Base-by-base conservation (phyloP, 768 basidiomycete genomes). In the Xerocomellus chrysenteron region DNA sequence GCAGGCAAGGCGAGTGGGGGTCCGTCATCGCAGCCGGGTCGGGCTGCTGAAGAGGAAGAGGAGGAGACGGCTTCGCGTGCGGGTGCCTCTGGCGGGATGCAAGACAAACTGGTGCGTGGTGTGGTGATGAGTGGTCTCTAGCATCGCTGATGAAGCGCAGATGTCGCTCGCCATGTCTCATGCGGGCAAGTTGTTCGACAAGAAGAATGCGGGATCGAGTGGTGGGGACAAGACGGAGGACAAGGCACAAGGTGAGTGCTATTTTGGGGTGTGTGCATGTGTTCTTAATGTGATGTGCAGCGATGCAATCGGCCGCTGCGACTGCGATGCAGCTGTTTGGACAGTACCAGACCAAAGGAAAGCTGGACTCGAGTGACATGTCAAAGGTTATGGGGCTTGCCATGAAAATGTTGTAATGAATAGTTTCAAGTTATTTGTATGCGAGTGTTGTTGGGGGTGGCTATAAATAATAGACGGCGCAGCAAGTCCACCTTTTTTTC, bases 161-260 rank as follows among this genome's bases (percentile, higher is more conserved):
- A 61, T 71, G 58, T 54, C 59, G 0, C 58, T 71, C 17, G 70
- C 70, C n/a, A 71, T 71, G 70, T 58, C 71, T 4, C 68, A 73
- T 0, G 70, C 70, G 2, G 68, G 70, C 1, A 71, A 69, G 36
- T 9, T 71, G 33, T 71, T 71, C 24, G 70, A 71, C 30, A 71
- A 71, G 65, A 73, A 71, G 61, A 69, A 65, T 16, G 58, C 50
- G 21, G 65, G 66, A 8, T 54, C 51, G 36, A 36, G 54, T n/a
- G 52, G 57, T 17, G 61, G 50, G 4, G 50, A 44, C 24, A 48
- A 62, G 24, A 14, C 56, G 1, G 40, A 62, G 35, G 68, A 58
- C 53, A 72, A 73, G 60, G 52, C 65, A 6, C 62, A 73, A 64
- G 70, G 70, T 68, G 42, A 11, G 50, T 57, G 14, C 30, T 13